Evolutionary conservation across 345 rosid species (phyloP), one percentile per base, ranked within the genome.

Genomic region (Citrus reticulata): DNA sequence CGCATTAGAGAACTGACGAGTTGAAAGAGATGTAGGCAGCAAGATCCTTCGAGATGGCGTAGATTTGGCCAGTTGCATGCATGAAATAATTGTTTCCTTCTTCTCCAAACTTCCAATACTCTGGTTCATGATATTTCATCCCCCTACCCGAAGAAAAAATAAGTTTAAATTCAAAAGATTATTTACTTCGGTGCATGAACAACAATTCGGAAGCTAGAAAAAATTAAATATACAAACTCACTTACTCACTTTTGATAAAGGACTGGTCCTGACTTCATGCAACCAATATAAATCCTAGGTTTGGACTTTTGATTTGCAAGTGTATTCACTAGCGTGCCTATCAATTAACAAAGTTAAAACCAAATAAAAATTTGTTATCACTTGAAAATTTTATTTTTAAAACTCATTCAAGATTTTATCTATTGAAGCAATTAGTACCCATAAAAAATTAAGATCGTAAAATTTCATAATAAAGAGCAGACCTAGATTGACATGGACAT

Each of bases 201-300:
- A 35, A 66, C 16, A 66, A 20, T 16, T 66, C 24, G 19, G 16
- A 19, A 66, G 3, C 68, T 30, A 32, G 40, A 16, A 32, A 2
- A 34, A 0, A 54, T 54, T 1, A 54, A 54, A 54, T 54, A 17
- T 54, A 54, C 22, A 35, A 22, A 19, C 35, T 13, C 19, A 65
- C 4, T 5, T 40, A 76, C 86, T 86, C 84, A 95, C 99, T 92
- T 88, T 39, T 86, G 88, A 49, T 90, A 86, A 24, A 95, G 90
- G 72, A 95, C 97, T 3, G 99, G 98, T 4, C 99, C 98, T 2
- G 99, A 93, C 77, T 93, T 95, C 99, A 95, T 95, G 86, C 99
- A 95, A 1, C 99, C 99, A n/a, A 95, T 93, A 68, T 93, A 95
- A 24, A 89, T 80, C 81, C 94, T 81, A 0, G 96, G 94, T 77